Conservation (phyloP, 345 rosid species). For the Pugionium dolabratum region DNA sequence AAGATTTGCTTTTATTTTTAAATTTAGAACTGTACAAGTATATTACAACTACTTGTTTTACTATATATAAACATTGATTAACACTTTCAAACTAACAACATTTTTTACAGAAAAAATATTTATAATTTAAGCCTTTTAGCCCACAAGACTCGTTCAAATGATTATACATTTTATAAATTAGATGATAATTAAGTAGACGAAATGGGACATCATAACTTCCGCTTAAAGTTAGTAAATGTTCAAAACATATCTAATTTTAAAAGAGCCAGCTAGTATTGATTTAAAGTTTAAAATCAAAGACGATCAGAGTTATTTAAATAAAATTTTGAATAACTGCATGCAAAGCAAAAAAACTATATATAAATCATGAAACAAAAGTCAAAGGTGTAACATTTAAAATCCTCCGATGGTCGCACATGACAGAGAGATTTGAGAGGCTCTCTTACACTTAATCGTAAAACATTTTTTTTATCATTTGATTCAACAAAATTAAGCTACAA, state of each 20-base stretch:
- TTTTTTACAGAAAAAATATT: background rate
- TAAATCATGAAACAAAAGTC: constrained; percentile 1
- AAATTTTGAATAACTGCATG: background rate
- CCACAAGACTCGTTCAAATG: background rate
- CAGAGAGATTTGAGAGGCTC: too few species aligned
- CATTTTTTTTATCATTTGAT: too few species aligned
- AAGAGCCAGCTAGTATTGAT: background rate
- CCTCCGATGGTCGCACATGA: too few species aligned
- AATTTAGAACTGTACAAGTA: too few species aligned
- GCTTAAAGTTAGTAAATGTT: constrained; percentile 7
- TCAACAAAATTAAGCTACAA: too few species aligned
- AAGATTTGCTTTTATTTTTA: background rate
- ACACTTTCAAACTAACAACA: constrained; percentile 20
- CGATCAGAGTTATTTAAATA: background rate
- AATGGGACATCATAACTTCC: constrained; percentile 26
- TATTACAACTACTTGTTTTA: background rate
- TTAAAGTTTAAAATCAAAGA: background rate
- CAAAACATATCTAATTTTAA: background rate
- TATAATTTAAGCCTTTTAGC: background rate
- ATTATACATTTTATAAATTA: background rate
- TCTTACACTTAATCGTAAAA: too few species aligned
- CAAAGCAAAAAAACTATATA: constrained; percentile 3
- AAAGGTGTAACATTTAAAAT: constrained; percentile 8
- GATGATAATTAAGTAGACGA: constrained; percentile 1
- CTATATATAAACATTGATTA: constrained; percentile 3